Conservation (phyloP, 176 grass and related monocot genomes). For the Tillandsia fasciculata region DNA sequence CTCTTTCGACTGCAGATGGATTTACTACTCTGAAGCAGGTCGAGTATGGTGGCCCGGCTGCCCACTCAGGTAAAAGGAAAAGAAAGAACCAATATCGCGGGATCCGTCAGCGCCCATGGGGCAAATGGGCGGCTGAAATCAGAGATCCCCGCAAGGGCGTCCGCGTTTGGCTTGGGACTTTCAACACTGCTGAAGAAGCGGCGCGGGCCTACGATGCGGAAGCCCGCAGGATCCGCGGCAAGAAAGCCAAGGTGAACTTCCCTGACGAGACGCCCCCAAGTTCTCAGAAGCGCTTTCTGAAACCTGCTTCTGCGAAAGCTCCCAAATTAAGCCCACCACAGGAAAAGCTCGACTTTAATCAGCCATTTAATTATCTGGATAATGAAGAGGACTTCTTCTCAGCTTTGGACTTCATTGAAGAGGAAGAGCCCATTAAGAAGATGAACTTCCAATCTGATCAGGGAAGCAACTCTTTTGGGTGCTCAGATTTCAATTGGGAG, state of each 20-base stretch:
- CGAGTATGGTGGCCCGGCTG: conserved; percentile 35
- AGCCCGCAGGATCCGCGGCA: conserved; percentile 85
- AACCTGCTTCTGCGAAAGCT: conserved; percentile 17
- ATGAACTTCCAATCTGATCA: conserved; percentile 12
- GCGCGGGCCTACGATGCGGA: conserved; percentile 90
- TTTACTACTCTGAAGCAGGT: conserved; percentile 33
- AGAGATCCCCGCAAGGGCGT: conserved; percentile 90
- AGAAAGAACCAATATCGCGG: conserved; percentile 91
- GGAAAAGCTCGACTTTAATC: conserved; percentile 25
- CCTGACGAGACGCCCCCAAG: conserved; percentile 39
- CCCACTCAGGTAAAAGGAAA: conserved; percentile 58
- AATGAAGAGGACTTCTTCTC: conserved; percentile 27
- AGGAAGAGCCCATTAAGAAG: conserved; percentile 22
- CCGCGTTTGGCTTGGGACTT: conserved; percentile 95
- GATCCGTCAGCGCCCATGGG: conserved; percentile 95
- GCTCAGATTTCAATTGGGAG: conserved; percentile 8
- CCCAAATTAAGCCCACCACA: conserved; percentile 19
- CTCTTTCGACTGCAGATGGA: conserved; percentile 32
- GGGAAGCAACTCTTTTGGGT: conserved; percentile 17
- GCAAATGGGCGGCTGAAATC: conserved; percentile 99
- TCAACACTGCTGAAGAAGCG: conserved; percentile 93
- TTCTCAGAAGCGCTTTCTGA: conserved; percentile 26
- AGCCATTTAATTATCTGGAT: conserved; percentile 9
- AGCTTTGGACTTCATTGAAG: conserved; percentile 24
- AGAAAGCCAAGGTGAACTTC: conserved; percentile 97